Percentiles rank a stretch among this genome's conserved stretches.
These are phyloP conservation scores for Termitomyces sp. DNA, from an alignment of 768 basidiomycete genomes.

Conservation along the genomic window DNA sequence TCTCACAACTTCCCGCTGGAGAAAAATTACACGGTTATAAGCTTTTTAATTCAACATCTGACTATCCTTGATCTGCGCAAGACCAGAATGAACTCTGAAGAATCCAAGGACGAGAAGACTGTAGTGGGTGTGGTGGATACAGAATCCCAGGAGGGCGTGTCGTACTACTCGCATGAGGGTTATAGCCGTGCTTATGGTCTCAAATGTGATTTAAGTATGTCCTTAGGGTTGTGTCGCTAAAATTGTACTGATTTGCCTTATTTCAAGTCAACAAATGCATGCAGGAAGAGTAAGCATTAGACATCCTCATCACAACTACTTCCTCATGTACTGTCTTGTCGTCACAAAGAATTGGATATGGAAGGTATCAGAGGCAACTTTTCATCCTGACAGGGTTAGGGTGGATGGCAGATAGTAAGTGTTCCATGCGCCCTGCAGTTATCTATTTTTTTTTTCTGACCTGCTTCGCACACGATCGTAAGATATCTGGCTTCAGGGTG, in stretches of 20 bases:
- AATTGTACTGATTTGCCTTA: neutral
- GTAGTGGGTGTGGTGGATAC: neutral
- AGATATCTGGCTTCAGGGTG: conserved; percentile 44
- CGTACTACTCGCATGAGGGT: conserved; percentile 5
- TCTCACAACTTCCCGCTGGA: neutral
- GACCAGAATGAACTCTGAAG: neutral
- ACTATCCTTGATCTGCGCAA: neutral
- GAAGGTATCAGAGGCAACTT: conserved; percentile 43
- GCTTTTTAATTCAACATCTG: neutral
- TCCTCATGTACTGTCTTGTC: neutral
- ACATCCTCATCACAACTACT: neutral
- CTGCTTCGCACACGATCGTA: neutral
- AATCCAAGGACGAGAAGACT: conserved; percentile 1
- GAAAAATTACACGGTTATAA: neutral
- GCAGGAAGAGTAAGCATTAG: conserved; percentile 35
- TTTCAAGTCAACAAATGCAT: conserved; percentile 37
- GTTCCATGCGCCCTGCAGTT: neutral
- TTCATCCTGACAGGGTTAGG: conserved; percentile 42
- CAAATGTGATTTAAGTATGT: conserved; percentile 20
- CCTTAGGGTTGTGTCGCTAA: too few relatives aligned
- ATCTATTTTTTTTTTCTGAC: neutral
- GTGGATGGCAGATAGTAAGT: conserved; percentile 45
- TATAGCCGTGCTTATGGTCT: conserved; percentile 15
- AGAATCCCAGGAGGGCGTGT: conserved; percentile 3
- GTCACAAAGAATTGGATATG: conserved; percentile 39